Conservation (phyloP, 805 yeast genomes). For the Kuraishia hungarica region DNA sequence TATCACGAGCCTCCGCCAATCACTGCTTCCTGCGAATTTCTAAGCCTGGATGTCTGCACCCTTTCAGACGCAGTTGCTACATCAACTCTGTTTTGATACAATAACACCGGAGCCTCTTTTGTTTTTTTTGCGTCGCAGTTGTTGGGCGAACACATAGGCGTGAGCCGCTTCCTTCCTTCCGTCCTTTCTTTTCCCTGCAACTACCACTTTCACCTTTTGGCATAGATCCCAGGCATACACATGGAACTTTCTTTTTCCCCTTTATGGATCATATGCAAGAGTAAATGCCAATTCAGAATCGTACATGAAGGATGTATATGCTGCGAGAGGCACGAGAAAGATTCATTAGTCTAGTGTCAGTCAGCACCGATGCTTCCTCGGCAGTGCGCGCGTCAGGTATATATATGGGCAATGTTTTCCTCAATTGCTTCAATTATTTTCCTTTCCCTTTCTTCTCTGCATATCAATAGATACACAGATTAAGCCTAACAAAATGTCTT, state of each 20-base stretch:
- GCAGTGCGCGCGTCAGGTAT: not conserved
- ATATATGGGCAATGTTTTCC: not conserved
- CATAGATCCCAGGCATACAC: too few species aligned
- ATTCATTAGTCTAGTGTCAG: not conserved
- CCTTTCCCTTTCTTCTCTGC: not conserved
- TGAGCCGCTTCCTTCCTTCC: too few species aligned
- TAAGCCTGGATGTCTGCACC: not conserved
- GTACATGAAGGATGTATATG: not conserved
- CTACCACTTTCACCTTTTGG: not conserved
- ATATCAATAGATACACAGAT: too few species aligned
- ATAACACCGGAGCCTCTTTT: not conserved
- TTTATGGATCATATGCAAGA: not conserved
- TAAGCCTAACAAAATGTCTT: not conserved
- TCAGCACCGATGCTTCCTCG: not conserved
- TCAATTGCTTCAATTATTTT: not conserved
- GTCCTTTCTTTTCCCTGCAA: not conserved
- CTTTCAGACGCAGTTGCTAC: not conserved
- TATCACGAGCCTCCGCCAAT: not conserved
- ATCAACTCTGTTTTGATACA: not conserved
- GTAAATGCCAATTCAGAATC: not conserved
- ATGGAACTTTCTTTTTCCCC: not conserved
- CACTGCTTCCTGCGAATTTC: not conserved
- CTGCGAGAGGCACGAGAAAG: not conserved
- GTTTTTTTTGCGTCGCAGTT: not conserved
- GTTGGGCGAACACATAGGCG: not conserved